Conservation (phyloP, 1,284 basidiomycete genomes). For the Trametes pubescens region DNA sequence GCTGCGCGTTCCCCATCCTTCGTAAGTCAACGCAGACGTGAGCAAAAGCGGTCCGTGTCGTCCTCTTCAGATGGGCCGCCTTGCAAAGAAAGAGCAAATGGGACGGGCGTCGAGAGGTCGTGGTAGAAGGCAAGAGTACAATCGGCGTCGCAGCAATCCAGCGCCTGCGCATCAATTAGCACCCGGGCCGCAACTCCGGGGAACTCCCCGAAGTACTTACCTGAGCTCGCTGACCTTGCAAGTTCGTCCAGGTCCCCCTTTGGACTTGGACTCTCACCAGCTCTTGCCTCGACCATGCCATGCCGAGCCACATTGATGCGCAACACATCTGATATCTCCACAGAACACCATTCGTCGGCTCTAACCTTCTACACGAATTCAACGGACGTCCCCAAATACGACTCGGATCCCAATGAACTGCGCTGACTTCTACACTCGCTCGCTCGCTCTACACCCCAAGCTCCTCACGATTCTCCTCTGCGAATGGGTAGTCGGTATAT, state of each 20-base stretch:
- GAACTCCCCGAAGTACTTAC: no score
- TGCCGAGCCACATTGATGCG: no score
- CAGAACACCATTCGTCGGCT: no score
- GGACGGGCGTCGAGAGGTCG: background rate
- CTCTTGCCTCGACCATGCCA: no score
- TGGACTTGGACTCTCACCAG: background rate
- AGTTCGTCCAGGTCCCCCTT: no score
- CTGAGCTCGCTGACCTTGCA: no score
- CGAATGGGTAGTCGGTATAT: slow-evolving; percentile 52
- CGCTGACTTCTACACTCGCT: background rate
- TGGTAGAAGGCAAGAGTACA: background rate
- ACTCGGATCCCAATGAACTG: no score
- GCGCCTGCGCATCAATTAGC: background rate
- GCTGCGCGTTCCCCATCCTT: background rate
- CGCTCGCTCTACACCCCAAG: slow-evolving; percentile 1
- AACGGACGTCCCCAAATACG: no score
- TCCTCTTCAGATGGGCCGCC: background rate
- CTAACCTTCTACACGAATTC: no score
- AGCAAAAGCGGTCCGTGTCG: no score
- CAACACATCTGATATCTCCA: no score
- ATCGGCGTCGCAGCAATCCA: background rate
- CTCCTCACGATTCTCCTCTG: slow-evolving; percentile 24
- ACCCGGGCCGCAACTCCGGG: no score
- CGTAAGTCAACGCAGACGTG: background rate
- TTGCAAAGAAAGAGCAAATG: background rate